A percentile compares a stretch with the other conserved stretches of the same genome.
phyloP scores from a whole-genome alignment of 2,329 filamentous ascomycete species.

The Phialophora tarda region DNA sequence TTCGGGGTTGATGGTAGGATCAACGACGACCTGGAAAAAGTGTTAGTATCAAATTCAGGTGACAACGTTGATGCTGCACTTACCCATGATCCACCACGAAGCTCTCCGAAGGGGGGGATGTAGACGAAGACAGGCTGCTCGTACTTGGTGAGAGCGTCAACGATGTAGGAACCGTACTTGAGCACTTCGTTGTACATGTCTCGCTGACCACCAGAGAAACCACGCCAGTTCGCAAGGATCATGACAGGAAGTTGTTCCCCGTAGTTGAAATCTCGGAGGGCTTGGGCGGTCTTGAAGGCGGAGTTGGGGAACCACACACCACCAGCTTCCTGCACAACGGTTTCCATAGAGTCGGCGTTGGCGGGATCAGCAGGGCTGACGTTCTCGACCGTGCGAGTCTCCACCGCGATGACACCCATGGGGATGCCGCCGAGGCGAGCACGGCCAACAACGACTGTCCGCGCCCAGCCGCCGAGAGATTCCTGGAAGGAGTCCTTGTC shows the following conservation, averaged over 20 bases:
- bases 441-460: constrained; percentile 94
- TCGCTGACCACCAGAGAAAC: constrained; percentile 98
- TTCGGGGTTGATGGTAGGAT: constrained; percentile 95
- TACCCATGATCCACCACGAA: constrained; percentile 96
- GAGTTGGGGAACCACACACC: constrained; percentile 99
- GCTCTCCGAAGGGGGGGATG: constrained; percentile 94
- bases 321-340: constrained; percentile 91
- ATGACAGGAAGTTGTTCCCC: constrained; percentile 97
- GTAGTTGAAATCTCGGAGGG: constrained; percentile 98
- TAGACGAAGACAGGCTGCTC: constrained; percentile 99
- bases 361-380: constrained; percentile 94
- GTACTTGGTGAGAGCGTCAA: constrained; percentile 96
- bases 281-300: constrained; percentile 98
- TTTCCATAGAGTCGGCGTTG: constrained; percentile 97
- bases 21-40: constrained; percentile 75
- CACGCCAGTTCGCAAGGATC: constrained; percentile 99
- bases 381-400: constrained; percentile 95
- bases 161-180: constrained; percentile 99
- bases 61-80: constrained; percentile 42
- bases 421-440: constrained; percentile 96
- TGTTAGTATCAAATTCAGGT: constrained; percentile 43
- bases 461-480: constrained; percentile 94
- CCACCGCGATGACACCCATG: constrained; percentile 96
- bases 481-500: constrained; percentile 97
- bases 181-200: constrained; percentile 99